phyloP scores from a whole-genome alignment of 371 early-diverging fungal species.

The Mucor indicus region DNA sequence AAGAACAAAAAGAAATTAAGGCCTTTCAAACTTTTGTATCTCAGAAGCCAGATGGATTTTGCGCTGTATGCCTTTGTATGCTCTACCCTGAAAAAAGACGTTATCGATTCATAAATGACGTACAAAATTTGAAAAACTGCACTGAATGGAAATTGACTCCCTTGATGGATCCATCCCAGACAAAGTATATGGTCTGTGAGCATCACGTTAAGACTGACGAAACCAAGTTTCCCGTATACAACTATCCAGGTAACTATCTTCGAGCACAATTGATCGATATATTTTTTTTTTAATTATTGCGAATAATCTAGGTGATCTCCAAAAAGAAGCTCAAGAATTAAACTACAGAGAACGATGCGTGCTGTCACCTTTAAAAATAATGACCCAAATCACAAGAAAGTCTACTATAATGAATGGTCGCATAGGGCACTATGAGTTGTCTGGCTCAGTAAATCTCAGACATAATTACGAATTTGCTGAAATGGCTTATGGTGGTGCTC shows the following conservation, averaged over 20 bases:
- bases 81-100: constrained; percentile 1
- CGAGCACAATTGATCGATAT: too few species aligned
- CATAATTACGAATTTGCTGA: constrained; percentile 10
- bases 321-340: background rate
- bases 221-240: too few species aligned
- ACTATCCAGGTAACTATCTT: too few species aligned
- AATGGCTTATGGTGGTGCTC: constrained; percentile 4
- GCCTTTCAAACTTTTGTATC: background rate
- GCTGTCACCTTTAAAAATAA: constrained; percentile 2
- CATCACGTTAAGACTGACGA: background rate
- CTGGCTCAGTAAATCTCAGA: background rate
- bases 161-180: background rate
- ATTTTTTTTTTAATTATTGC: too few species aligned
- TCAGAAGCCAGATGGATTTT: constrained; percentile 2
- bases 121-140: background rate
- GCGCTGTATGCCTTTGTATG: background rate
- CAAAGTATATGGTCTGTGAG: too few species aligned
- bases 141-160: background rate
- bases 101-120: background rate
- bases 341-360: constrained; percentile 5
- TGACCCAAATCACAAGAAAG: constrained; percentile 2
- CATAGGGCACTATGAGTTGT: background rate
- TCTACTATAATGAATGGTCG: background rate
- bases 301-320: too few species aligned
- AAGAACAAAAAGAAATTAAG: constrained; percentile 1